phyloP scores from a whole-genome alignment of 202 grass and related monocot genomes.

The Panicum virgatum region DNA sequence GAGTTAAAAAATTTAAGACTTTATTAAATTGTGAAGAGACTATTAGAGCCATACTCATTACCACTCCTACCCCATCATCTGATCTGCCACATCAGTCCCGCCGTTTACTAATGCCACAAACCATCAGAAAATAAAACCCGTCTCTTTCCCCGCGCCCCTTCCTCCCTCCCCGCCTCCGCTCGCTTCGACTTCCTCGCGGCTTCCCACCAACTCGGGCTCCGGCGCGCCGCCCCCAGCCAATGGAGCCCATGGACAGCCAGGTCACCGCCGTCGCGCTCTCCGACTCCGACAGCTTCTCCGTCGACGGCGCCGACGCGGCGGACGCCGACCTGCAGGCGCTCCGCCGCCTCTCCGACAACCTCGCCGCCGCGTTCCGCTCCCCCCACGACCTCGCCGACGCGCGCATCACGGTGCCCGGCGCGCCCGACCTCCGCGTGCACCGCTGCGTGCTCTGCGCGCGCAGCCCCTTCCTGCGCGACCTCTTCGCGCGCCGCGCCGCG shows the following conservation, averaged over 20 bases:
- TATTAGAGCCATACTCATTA: too few relatives aligned
- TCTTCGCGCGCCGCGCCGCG: conserved; percentile 54
- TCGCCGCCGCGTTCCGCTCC: conserved; percentile 54
- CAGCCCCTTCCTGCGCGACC: conserved; percentile 71
- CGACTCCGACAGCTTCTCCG: conserved; percentile 62
- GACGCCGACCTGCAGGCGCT: conserved; percentile 69
- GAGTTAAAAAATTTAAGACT: too few relatives aligned
- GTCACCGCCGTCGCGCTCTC: conserved; percentile 46
- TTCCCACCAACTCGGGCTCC: conserved; percentile 8
- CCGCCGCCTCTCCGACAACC: conserved; percentile 81
- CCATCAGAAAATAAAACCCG: background rate
- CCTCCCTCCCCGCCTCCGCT: background rate
- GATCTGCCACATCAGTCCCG: background rate
- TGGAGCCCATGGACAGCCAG: conserved; percentile 64
- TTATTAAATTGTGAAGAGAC: too few relatives aligned
- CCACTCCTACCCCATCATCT: too few relatives aligned
- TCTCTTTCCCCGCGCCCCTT: conserved; percentile 27
- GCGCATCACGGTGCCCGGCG: conserved; percentile 39
- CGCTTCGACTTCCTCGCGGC: conserved; percentile 43
- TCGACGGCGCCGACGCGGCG: conserved; percentile 21
- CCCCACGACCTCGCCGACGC: conserved; percentile 56
- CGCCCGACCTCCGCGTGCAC: conserved; percentile 52
- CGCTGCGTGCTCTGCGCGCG: conserved; percentile 84
- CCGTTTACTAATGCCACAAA: conserved; percentile 26
- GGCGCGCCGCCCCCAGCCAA: conserved; percentile 21